Percentiles rank a stretch among this genome's conserved stretches.
phyloP scores from a whole-genome alignment of 2,329 filamentous ascomycete species.

The Diaporthe sp. region DNA sequence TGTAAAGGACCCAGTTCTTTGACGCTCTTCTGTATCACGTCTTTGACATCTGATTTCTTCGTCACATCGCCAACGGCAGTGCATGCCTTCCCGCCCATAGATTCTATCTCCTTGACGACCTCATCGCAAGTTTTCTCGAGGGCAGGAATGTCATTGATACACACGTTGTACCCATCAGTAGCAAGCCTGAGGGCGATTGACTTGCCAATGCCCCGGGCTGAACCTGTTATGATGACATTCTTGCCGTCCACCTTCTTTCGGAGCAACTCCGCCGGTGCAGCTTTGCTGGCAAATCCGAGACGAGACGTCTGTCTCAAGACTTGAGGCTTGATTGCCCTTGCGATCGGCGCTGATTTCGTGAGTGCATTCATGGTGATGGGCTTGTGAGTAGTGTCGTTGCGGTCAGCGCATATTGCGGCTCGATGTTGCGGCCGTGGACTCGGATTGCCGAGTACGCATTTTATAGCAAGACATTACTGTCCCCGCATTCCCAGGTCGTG shows the following conservation, averaged over 20 bases:
- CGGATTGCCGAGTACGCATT: neutral
- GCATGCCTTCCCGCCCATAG: constrained; percentile 64
- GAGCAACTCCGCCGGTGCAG: constrained; percentile 2
- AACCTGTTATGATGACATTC: constrained; percentile 44
- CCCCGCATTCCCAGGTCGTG: constrained; percentile 15
- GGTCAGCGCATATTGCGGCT: neutral
- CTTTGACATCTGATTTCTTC: constrained; percentile 62
- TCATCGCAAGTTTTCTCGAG: constrained; percentile 66
- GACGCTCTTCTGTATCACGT: constrained; percentile 64
- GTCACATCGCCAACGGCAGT: constrained; percentile 72
- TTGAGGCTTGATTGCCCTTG: neutral
- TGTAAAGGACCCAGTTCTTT: constrained; percentile 63
- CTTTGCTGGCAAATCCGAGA: constrained; percentile 5
- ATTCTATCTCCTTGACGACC: constrained; percentile 64
- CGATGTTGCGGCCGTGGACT: neutral
- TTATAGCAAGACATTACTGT: neutral
- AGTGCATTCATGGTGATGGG: constrained; percentile 13
- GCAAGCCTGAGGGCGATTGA: constrained; percentile 74
- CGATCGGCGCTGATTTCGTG: neutral
- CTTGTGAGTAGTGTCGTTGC: neutral
- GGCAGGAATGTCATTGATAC: constrained; percentile 71
- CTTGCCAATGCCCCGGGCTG: constrained; percentile 63
- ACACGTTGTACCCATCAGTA: constrained; percentile 74
- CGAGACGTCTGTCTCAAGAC: neutral
- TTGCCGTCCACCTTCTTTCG: constrained; percentile 30